Evolutionary conservation across 2,329 filamentous ascomycete genomes (phyloP), one percentile per base, ranked within the genome.

Genomic region (Ramichloridium luteum): DNA sequence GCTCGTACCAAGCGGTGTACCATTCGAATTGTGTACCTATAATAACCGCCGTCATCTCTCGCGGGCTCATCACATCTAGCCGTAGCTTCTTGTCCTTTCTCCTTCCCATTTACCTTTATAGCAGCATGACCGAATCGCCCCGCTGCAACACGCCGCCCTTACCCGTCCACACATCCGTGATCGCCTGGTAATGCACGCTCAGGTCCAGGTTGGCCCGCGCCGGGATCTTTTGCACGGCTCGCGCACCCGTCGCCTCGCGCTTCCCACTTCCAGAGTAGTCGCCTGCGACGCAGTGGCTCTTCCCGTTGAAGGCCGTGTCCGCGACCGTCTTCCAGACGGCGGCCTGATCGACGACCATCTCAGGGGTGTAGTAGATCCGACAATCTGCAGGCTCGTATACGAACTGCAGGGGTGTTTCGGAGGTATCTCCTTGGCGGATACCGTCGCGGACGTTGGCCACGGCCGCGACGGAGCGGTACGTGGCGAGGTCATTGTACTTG

Each of bases 331-430:
- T 62, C 67, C 67, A 70, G 13, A 64, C 49, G 23, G 59, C 60
- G 6, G 54, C 55, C 27, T 65, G 56, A 38, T 68, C 62, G 6
- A 49, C 56, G 28, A 65, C 43, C 61, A 68, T 70, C n/a, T 53
- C 56, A 18, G 56, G 54, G 3, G 65, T 68, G 54, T 64, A 69
- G 50, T 60, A 68, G 15, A 70, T 58, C 11, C 66, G 56, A 46
- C 66, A 70, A 44, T 68, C 65, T 2, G 60, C 53, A 14, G 61
- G 50, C 47, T 69, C 62, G 27, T 58, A 58, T 2, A 65, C 48
- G 37, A 61, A 70, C 39, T 70, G 67, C 11, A 66, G 53, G 3
- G 67, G 66, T 0, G 54, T 43, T 49, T 60, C 53, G 0, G 52
- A 39, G 48, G 56, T 51, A 20, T 54, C 49, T 31, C 46, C 46